A percentile compares a stretch with the other conserved stretches of the same genome.
These are phyloP conservation scores for Keithomyces neogunnii DNA, from an alignment of 2,329 filamentous ascomycete species.

Conservation along the genomic window DNA sequence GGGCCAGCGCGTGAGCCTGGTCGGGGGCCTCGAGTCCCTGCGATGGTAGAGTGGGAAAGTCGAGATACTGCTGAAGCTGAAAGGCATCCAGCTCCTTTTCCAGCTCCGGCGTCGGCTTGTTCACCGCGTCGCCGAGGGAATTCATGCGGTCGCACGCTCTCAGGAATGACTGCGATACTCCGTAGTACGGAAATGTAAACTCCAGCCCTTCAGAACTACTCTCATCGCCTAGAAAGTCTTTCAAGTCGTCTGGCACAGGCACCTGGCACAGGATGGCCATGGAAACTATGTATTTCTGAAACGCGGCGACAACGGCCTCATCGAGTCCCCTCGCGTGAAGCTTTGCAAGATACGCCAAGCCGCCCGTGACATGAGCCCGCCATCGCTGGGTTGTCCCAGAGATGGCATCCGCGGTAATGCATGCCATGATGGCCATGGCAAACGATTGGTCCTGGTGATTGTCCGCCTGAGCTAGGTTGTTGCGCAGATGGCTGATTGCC, in stretches of 20 bases:
- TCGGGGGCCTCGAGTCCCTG: slow-evolving; percentile 1
- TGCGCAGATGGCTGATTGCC: slow-evolving; percentile 14
- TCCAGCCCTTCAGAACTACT: slow-evolving; percentile 7
- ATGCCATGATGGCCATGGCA: slow-evolving; percentile 31
- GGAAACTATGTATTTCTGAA: slow-evolving; percentile 15
- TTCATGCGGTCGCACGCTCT: slow-evolving; percentile 13
- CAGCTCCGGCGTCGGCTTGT: slow-evolving; percentile 1
- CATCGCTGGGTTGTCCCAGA: slow-evolving; percentile 15
- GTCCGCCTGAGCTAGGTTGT: slow-evolving; percentile 12
- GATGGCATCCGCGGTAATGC: slow-evolving; percentile 20
- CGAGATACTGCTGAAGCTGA: slow-evolving; percentile 21
- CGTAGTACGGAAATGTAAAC: slow-evolving; percentile 16
- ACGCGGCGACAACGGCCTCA: slow-evolving; percentile 8
- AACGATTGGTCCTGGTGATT: slow-evolving; percentile 22
- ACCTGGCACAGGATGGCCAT: slow-evolving; percentile 17
- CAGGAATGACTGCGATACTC: slow-evolving; percentile 12
- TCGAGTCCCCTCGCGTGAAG: slow-evolving; percentile 10
- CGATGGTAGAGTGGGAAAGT: slow-evolving; percentile 12
- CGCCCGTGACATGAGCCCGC: slow-evolving; percentile 15
- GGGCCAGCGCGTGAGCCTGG: slow-evolving; percentile 17
- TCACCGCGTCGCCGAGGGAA: slow-evolving; percentile 8
- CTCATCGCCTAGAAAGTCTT: slow-evolving; percentile 9
- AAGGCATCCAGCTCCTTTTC: slow-evolving; percentile 18
- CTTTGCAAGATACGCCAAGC: slow-evolving; percentile 13
- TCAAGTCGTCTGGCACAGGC: slow-evolving; percentile 10